A percentile compares a stretch with the other conserved stretches of the same genome.
Conservation (phyloP, 1,139 yeast genomes). For the Nematodospora anomalae region DNA sequence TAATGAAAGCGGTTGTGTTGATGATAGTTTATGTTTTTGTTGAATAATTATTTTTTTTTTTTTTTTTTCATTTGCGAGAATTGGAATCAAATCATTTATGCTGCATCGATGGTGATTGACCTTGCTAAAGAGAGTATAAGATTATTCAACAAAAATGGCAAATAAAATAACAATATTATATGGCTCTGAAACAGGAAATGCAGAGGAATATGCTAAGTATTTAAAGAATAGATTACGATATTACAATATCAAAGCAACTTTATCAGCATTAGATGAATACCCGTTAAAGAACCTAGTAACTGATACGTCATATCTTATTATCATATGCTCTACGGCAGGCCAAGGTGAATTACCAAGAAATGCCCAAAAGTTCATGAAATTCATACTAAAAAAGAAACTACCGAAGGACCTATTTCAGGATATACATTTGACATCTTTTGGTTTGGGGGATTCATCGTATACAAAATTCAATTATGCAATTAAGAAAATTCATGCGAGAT, state of each 20-base stretch:
- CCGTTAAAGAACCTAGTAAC: slow-evolving; percentile 51
- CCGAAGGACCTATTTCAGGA: slow-evolving; percentile 65
- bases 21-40: slow-evolving; percentile 3
- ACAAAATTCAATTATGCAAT: slow-evolving; percentile 85
- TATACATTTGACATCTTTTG: slow-evolving; percentile 69
- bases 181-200: slow-evolving; percentile 93
- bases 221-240: slow-evolving; percentile 59
- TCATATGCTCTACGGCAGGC: slow-evolving; percentile 88
- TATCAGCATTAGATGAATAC: slow-evolving; percentile 63
- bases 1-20: background rate
- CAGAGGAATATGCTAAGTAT: slow-evolving; percentile 80
- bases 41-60: slow-evolving; percentile 9
- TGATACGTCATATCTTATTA: slow-evolving; percentile 52
- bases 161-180: slow-evolving; percentile 59
- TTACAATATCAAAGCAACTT: slow-evolving; percentile 50
- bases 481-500: slow-evolving; percentile 73
- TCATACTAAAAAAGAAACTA: slow-evolving; percentile 65
- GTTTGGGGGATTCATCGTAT: slow-evolving; percentile 94
- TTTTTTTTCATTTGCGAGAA: slow-evolving; percentile 4
- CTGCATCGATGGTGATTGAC: too few species aligned
- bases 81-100: too few species aligned
- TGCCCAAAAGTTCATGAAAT: slow-evolving; percentile 69
- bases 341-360: slow-evolving; percentile 93
- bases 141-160: slow-evolving; percentile 3
- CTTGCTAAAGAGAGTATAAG: too few species aligned